These are phyloP conservation scores for Boletus vermiculosoides DNA, from an alignment of 768 basidiomycete species.

Conservation along the genomic window DNA sequence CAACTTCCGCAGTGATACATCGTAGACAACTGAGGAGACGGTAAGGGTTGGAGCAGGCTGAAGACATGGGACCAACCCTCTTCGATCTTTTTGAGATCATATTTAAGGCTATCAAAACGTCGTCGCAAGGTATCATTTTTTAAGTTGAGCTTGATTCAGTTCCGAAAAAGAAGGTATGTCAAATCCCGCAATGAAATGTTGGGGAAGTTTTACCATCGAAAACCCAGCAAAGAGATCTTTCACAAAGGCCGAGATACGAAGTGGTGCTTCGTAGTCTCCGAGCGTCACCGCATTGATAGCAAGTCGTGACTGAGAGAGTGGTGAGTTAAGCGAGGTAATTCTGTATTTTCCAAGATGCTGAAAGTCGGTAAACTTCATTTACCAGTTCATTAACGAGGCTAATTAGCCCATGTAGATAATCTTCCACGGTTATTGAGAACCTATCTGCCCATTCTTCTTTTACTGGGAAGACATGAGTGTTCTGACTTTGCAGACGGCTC, in stretches of 20 bases:
- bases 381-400: conserved; percentile 80
- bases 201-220: conserved; percentile 55
- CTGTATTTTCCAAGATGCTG: neutral
- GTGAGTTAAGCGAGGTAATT: conserved; percentile 7
- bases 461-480: conserved; percentile 42
- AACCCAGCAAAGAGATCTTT: conserved; percentile 84
- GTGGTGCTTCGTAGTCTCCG: conserved; percentile 75
- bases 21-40: conserved; percentile 66
- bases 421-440: conserved; percentile 64
- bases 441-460: conserved; percentile 68
- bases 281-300: conserved; percentile 82
- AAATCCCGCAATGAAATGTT: neutral
- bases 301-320: conserved; percentile 58
- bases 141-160: conserved; percentile 60
- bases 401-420: conserved; percentile 81
- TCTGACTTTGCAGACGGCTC: neutral
- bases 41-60: neutral
- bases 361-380: conserved; percentile 23
- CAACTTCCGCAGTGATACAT: conserved; percentile 75
- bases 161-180: conserved; percentile 1
- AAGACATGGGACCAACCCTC: conserved; percentile 54
- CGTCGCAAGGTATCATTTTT: conserved; percentile 77
- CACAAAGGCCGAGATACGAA: conserved; percentile 74
- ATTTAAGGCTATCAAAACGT: conserved; percentile 79
- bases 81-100: conserved; percentile 86